These are phyloP conservation scores for Naegleria lovaniensis DNA, from an alignment of 208 protist species.

Conservation along the genomic window DNA sequence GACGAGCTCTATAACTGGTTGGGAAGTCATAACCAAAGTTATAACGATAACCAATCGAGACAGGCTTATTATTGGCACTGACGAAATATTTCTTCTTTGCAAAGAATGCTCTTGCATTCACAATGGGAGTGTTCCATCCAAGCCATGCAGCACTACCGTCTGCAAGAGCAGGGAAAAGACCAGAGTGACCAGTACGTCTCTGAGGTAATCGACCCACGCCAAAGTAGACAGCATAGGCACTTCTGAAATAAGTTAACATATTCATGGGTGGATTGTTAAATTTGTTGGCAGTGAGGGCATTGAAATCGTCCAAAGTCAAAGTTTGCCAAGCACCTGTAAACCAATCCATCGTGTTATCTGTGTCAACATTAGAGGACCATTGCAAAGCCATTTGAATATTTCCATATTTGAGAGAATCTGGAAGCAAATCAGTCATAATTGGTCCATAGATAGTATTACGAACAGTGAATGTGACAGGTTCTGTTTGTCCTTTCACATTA, in stretches of 20 bases:
- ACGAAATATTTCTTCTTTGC: background rate
- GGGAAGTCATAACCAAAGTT: background rate
- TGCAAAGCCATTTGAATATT: background rate
- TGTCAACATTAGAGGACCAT: background rate
- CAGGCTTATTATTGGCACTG: background rate
- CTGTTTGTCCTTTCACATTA: background rate
- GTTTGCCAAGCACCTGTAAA: background rate
- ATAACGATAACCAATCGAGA: background rate
- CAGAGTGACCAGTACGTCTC: background rate
- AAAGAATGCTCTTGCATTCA: background rate
- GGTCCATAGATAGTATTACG: background rate
- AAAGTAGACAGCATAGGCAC: background rate
- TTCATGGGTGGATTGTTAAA: background rate
- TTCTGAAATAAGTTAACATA: background rate
- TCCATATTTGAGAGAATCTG: no score
- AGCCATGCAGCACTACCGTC: background rate
- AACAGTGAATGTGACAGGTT: background rate
- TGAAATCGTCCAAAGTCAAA: background rate
- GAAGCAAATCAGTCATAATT: background rate
- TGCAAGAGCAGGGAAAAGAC: background rate
- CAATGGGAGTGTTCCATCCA: background rate
- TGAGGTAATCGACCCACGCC: background rate
- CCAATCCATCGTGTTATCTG: background rate
- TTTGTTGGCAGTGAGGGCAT: background rate
- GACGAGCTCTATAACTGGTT: background rate